A percentile compares a stretch with the other conserved stretches of the same genome.
Conservation (phyloP, 2,329 filamentous ascomycete species). For the Calonectria naviculata region DNA sequence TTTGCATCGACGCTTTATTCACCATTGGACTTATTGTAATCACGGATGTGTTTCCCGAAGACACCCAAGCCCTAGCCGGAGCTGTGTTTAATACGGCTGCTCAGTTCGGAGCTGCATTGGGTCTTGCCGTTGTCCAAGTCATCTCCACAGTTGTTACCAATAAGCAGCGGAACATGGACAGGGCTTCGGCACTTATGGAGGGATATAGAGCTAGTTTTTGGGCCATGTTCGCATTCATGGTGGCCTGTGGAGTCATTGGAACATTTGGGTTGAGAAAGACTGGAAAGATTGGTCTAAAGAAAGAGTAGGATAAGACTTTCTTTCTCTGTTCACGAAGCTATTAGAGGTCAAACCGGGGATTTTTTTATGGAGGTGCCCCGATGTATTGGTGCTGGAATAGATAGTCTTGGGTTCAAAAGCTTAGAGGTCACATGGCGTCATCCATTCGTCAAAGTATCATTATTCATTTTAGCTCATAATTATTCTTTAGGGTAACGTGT, state of each 20-base stretch:
- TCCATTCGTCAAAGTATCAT: background rate
- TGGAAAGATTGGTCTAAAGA: constrained; percentile 58
- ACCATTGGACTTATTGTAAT: constrained; percentile 67
- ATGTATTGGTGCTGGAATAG: no score
- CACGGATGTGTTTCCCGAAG: constrained; percentile 62
- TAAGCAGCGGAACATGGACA: constrained; percentile 35
- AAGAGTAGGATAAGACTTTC: constrained; percentile 29
- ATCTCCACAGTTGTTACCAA: constrained; percentile 52
- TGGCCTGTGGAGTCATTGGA: constrained; percentile 50
- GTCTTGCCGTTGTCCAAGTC: constrained; percentile 60
- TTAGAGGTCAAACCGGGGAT: background rate
- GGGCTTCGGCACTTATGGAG: constrained; percentile 50
- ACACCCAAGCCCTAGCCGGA: constrained; percentile 68
- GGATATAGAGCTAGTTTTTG: constrained; percentile 62
- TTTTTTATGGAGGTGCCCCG: no score
- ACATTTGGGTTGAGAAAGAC: constrained; percentile 51
- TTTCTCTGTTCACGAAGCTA: background rate
- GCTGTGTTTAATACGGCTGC: constrained; percentile 69
- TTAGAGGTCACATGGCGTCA: background rate
- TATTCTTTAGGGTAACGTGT: constrained; percentile 32
- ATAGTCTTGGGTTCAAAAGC: no score
- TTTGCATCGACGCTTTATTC: constrained; percentile 56
- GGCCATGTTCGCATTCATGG: constrained; percentile 57
- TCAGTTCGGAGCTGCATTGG: constrained; percentile 67
- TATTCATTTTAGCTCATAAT: background rate